Evolutionary conservation across 129 eudicot genomes (phyloP).

Genomic region (Deinandra increscens): DNA sequence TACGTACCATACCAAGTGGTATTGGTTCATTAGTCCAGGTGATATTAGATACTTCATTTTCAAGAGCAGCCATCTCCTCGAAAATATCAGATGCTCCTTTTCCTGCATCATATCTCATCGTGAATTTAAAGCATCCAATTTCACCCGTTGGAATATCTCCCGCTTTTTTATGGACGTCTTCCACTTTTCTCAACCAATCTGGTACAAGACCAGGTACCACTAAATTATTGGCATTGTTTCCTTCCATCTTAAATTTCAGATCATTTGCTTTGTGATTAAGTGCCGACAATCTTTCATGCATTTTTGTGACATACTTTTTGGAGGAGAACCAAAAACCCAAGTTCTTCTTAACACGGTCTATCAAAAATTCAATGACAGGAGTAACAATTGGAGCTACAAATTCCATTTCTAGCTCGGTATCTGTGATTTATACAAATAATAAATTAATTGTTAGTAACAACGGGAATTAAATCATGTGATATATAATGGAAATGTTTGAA

Average conservation of each 20-base stretch:
- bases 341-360: no score
- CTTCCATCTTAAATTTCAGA: background rate
- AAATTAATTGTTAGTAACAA: no score
- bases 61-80: background rate
- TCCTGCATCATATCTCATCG: background rate
- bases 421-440: no score
- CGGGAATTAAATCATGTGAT: no score
- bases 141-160: background rate
- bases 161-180: background rate
- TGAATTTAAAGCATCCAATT: background rate
- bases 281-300: background rate
- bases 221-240: background rate
- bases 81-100: background rate
- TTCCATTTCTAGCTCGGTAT: background rate
- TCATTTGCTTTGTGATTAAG: background rate
- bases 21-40: background rate
- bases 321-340: background rate
- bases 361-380: background rate
- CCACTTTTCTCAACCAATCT: background rate
- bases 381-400: background rate
- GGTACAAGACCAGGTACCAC: background rate
- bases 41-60: background rate
- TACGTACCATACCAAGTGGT: background rate
- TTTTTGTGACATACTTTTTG: background rate
- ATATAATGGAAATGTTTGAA: no score